Evolutionary conservation across 768 basidiomycete species (phyloP).

Genomic region (Cystofilobasidium macerans): DNA sequence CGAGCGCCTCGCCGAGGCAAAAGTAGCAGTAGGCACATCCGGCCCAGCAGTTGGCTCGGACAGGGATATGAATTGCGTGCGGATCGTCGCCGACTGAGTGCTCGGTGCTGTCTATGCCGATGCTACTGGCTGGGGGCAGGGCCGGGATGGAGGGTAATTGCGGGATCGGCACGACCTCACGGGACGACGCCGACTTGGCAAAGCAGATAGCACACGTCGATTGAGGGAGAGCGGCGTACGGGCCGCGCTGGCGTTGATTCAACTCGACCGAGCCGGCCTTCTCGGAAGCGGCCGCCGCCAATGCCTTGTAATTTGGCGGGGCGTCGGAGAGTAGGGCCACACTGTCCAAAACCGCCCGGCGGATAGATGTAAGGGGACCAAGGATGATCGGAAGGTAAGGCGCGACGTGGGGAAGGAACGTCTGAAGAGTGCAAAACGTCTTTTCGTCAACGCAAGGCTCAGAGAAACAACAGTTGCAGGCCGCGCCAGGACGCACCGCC

Average conservation of each 20-base stretch:
- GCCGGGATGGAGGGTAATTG: constrained; percentile 42
- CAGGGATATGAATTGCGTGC: constrained; percentile 65
- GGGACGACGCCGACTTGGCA: constrained; percentile 43
- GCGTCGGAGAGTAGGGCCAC: constrained; percentile 35
- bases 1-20: constrained; percentile 74
- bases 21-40: constrained; percentile 87
- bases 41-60: constrained; percentile 47
- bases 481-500: constrained; percentile 52
- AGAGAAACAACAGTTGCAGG: not conserved
- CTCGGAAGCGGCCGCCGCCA: not conserved
- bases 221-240: constrained; percentile 7
- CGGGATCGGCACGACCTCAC: constrained; percentile 24
- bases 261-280: constrained; percentile 21
- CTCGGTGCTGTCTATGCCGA: constrained; percentile 25
- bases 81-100: constrained; percentile 48
- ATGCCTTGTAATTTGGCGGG: constrained; percentile 9
- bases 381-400: constrained; percentile 57
- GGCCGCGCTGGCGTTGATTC: constrained; percentile 14
- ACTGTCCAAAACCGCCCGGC: constrained; percentile 30
- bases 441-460: too few species aligned
- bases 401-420: constrained; percentile 84
- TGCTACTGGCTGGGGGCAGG: constrained; percentile 17
- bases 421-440: constrained; percentile 53
- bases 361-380: constrained; percentile 34
- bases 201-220: constrained; percentile 67